Base-by-base conservation (phyloP, 768 basidiomycete genomes). In the Lactifluus hygrophoroides region DNA sequence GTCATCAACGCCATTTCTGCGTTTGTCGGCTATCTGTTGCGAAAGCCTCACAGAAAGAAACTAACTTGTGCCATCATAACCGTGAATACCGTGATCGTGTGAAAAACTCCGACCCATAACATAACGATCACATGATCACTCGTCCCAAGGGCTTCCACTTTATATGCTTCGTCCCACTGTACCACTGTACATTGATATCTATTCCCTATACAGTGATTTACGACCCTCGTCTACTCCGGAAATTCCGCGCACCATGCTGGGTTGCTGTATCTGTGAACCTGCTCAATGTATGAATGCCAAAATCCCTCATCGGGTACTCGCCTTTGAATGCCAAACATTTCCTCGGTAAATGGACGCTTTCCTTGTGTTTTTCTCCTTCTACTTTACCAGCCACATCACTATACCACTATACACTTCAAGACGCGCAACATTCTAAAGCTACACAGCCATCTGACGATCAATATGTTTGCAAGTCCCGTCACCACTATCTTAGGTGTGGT, bases 1-100 rank as follows among this genome's bases (percentile, higher is more conserved):
- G 82, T 79, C 86, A 89, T 88, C 32, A 60, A 45, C 42, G 44
- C 42, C 42, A 44, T 51, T 25, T 44, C 42, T 34, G 38, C 7
- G 32, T 14, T 47, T n/a, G n/a, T n/a, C 10, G 35, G 28, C 13
- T 14, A 4, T 5, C 40, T n/a, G 40, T 5, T 19, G 19, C 42
- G 21, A 23, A 23, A 43, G 21, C 42, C 11, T 19, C 19, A 6
- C 1, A 9, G 25, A 0, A 46, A 27, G 9, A 32, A 10, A 10
- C 32, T 32, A 10, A 32, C 10, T 10, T 32, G 32, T n/a, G n/a
- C n/a, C n/a, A n/a, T n/a, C n/a, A n/a, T n/a, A n/a, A n/a, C n/a
- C n/a, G n/a, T n/a, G n/a, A n/a, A n/a, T n/a, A n/a, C n/a, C n/a
- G n/a, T n/a, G n/a, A n/a, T n/a, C n/a, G n/a, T n/a, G n/a, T n/a